Percentiles rank a stretch among this genome's conserved stretches.
Conservation (phyloP, 164 flowering plant genomes). For the Magnolia kwangsiensis region DNA sequence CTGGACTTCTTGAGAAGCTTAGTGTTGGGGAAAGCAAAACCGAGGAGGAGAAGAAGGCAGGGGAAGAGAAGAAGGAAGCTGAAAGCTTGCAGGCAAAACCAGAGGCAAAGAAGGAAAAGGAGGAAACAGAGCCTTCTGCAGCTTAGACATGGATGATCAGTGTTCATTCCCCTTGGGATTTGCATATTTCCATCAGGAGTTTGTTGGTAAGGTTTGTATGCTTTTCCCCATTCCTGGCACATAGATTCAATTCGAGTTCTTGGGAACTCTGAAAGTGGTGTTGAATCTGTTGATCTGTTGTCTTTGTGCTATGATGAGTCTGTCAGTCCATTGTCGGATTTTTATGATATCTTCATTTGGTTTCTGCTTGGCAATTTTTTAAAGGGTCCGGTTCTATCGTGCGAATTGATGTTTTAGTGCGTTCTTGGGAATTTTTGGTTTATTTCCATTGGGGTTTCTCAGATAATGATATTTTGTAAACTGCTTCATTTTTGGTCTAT, state of each 20-base stretch:
- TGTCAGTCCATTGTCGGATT: not conserved
- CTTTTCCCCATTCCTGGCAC: too few species aligned
- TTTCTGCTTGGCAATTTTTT: not conserved
- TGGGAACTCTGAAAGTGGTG: not conserved
- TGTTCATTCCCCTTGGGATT: not conserved
- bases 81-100: constrained; percentile 5
- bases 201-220: not conserved
- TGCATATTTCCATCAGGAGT: too few species aligned
- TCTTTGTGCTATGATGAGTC: not conserved
- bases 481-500: too few species aligned
- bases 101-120: constrained; percentile 15
- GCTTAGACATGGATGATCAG: not conserved
- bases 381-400: not conserved
- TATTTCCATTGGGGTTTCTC: too few species aligned
- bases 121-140: constrained; percentile 6
- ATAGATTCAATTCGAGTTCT: not conserved
- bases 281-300: too few species aligned
- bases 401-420: too few species aligned
- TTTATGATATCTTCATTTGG: not conserved
- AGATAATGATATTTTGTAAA: too few species aligned
- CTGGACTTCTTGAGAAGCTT: constrained; percentile 32
- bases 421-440: too few species aligned
- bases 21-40: constrained; percentile 19
- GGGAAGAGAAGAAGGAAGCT: not conserved
- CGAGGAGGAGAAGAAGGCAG: not conserved